A percentile compares a stretch with the other conserved stretches of the same genome.
Evolutionary conservation across 768 basidiomycete species (phyloP).

Genomic region (Phanerodontia chrysosporium): DNA sequence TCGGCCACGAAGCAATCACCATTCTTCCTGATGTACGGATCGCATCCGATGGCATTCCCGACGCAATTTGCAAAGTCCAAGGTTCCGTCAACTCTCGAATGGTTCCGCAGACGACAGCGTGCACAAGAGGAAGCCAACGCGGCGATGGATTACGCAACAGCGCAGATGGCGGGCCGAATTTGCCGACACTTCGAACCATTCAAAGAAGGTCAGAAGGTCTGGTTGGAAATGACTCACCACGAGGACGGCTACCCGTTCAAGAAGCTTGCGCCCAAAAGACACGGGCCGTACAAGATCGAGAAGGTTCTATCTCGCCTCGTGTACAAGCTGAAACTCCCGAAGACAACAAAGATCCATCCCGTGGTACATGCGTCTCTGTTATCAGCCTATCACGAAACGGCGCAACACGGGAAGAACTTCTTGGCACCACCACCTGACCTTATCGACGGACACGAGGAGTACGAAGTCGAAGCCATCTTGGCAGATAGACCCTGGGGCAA

Average conservation of each 20-base stretch:
- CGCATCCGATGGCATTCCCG: not conserved
- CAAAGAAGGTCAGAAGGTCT: not conserved
- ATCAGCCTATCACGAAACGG: slow-evolving; percentile 8
- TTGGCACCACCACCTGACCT: not conserved
- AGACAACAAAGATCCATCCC: slow-evolving; percentile 10
- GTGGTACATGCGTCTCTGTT: slow-evolving; percentile 11
- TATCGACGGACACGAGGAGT: slow-evolving; percentile 12
- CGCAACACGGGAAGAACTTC: slow-evolving; percentile 5
- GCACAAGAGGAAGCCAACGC: not conserved
- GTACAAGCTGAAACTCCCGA: slow-evolving; percentile 10
- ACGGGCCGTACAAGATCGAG: not conserved
- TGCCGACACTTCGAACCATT: not conserved
- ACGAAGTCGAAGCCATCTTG: slow-evolving; percentile 8
- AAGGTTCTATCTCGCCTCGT: not conserved
- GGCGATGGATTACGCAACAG: not conserved
- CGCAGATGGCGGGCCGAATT: not conserved
- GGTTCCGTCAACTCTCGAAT: slow-evolving; percentile 12
- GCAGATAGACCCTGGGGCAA: not conserved
- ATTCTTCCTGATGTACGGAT: slow-evolving; percentile 16
- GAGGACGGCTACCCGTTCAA: not conserved
- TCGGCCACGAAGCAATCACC: slow-evolving; percentile 19
- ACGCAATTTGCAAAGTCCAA: not conserved
- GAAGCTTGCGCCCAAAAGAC: not conserved
- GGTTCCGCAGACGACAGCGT: slow-evolving; percentile 30
- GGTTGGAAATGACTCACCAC: not conserved